Evolutionary conservation across 352 stramenopile genomes (phyloP).

Genomic region (Globisporangium megalacanthum): DNA sequence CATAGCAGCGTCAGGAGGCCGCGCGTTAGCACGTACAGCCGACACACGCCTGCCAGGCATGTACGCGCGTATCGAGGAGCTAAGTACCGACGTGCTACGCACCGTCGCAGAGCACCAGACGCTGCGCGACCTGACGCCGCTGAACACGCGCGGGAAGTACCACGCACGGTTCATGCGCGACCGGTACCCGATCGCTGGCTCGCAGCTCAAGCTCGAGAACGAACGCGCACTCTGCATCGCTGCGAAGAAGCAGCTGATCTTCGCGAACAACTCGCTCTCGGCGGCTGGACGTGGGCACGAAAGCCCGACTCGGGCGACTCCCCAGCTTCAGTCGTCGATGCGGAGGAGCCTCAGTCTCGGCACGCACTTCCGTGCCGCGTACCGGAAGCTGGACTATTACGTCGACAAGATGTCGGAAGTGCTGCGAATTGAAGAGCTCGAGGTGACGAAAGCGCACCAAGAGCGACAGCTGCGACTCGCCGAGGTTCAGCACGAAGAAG

Average conservation of each 20-base stretch:
- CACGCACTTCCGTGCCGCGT: conserved; percentile 9
- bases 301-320: neutral
- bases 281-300: neutral
- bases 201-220: conserved; percentile 63
- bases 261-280: conserved; percentile 16
- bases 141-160: conserved; percentile 67
- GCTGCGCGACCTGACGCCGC: conserved; percentile 23
- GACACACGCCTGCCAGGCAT: conserved; percentile 20
- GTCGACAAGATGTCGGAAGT: conserved; percentile 28
- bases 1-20: neutral
- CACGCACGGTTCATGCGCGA: conserved; percentile 63
- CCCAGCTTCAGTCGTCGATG: neutral
- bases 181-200: conserved; percentile 63
- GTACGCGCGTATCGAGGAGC: conserved; percentile 44
- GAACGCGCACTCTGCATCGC: conserved; percentile 47
- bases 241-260: conserved; percentile 66
- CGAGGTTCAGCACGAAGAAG: conserved; percentile 28
- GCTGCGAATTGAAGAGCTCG: conserved; percentile 26
- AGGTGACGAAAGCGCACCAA: conserved; percentile 16
- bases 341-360: conserved; percentile 10
- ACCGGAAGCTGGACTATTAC: conserved; percentile 51
- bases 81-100: conserved; percentile 34
- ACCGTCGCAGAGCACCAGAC: conserved; percentile 38
- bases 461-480: conserved; percentile 32
- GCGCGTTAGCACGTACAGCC: neutral